A percentile compares a stretch with the other conserved stretches of the same genome.
phyloP scores from a whole-genome alignment of 768 basidiomycete genomes.

The Paxillus rubicundulus region DNA sequence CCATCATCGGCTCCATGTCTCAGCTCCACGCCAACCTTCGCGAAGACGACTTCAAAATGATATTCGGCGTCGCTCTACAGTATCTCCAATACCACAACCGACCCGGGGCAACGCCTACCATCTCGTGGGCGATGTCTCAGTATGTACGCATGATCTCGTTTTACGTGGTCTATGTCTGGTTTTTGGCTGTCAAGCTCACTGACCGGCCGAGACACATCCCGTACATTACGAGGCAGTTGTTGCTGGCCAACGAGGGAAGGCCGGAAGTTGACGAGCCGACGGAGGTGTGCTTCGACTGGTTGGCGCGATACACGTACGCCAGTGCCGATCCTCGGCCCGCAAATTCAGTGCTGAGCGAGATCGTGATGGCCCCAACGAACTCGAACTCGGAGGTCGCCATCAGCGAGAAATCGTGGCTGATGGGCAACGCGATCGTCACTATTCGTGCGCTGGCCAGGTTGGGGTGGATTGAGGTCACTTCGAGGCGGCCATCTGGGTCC shows the following conservation, averaged over 20 bases:
- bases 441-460: conserved; percentile 66
- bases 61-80: conserved; percentile 91
- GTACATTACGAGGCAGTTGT: conserved; percentile 82
- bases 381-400: conserved; percentile 39
- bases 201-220: conserved; percentile 80
- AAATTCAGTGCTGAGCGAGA: conserved; percentile 71
- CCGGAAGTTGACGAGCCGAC: conserved; percentile 80
- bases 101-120: conserved; percentile 51
- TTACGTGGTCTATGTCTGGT: conserved; percentile 93
- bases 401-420: conserved; percentile 77
- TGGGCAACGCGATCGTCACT: conserved; percentile 83
- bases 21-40: conserved; percentile 87
- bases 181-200: conserved; percentile 78
- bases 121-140: conserved; percentile 86
- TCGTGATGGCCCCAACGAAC: conserved; percentile 61
- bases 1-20: conserved; percentile 79
- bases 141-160: conserved; percentile 89
- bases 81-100: conserved; percentile 91
- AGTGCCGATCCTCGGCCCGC: conserved; percentile 91
- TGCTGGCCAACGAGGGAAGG: conserved; percentile 79
- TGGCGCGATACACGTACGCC: conserved; percentile 90
- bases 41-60: conserved; percentile 85
- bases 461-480: conserved; percentile 88
- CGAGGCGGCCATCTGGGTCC: conserved; percentile 85
- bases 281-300: conserved; percentile 97